Evolutionary conservation across 202 grass and related monocot species (phyloP), one percentile per base, ranked within the genome.

Genomic region (Setaria viridis): DNA sequence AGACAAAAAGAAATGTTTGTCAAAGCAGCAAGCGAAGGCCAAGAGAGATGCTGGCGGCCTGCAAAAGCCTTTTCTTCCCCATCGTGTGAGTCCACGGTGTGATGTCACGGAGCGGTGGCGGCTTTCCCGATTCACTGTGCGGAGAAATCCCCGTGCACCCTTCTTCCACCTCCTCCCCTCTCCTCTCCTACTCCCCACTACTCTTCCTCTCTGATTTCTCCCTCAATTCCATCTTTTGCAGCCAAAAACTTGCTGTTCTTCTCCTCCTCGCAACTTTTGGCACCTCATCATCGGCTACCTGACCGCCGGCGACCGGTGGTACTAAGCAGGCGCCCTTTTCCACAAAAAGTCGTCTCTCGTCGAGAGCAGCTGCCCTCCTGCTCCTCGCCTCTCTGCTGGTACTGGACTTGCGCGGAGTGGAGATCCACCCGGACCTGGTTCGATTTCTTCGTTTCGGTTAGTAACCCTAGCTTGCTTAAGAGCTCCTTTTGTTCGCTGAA

Each of bases 71-170:
- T 51, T 73, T 30, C 4, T 68, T 0, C 29, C 25, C 71, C 25
- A 17, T 19, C 48, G 48, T 33, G 48, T 11, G 71, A 74, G 71
- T 75, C 72, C 50, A 68, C 35, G 57, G 33, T 43, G 64, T 69
- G 78, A 81, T 81, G 78, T 81, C 64, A 81, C 34, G 63, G 19
- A 69, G 63, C 37, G 78, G 78, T 80, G 78, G 48, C 46, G 64
- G 66, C 48, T 80, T 56, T 69, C 32, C 66, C 33, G 48, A 80
- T 80, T 80, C 78, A 80, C 63, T 81, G 49, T 81, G 48, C 48
- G 17, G 49, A 81, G 79, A 57, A 81, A 81, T 80, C 47, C 78
- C 78, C 78, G 64, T 68, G 78, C 79, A 4, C 11, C 63, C 47
- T 53, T 41, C 47, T 21, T 54, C 60, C 5, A 4, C 62, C 34